Evolutionary conservation across 441 rosid genomes (phyloP), one percentile per base, ranked within the genome.

Genomic region (Adansonia grandidieri): DNA sequence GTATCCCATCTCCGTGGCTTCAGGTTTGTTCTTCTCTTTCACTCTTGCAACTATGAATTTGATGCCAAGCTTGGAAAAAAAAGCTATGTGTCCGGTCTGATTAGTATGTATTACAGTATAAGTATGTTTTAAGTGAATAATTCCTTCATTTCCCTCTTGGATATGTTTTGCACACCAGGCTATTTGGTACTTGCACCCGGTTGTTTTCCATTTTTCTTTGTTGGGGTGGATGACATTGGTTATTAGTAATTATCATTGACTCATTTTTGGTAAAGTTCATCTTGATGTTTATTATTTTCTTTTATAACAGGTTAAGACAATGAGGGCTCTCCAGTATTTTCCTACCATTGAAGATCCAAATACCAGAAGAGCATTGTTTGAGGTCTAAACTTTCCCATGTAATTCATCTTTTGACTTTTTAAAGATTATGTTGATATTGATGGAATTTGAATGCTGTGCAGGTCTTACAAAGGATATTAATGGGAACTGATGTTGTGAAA

Each of bases 401-500:
- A 69, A 60, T 42, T 77, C 75, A 50, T 40, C 44, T 76, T 70
- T 32, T 19, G 67, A 57, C 66, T 57, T 40, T 37, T 47, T 57
- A 22, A 65, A 0, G 40, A 61, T 57, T 66, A 60, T 15, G 78
- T 63, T 80, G 75, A 70, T 81, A 81, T 81, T 83, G 71, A 88
- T 81, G 77, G 63, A 32, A 48, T 57, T 80, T 78, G 64, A 82
- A 53, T 69, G 77, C 66, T 80, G 77, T 80, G 74, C 91, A 97
- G 98, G 98, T 95, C 77, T 89, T 97, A 45, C 99, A 95, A 81
- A 90, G 97, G 81, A 92, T 95, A 86, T 84, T 97, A 68, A 93
- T 97, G 98, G 99, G 99, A 79, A 97, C 99, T 71, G 99, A 97
- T 88, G 99, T 97, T 77, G 99, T 97, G 72, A 97, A 97, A 86